Evolutionary conservation across 1,139 yeast species (phyloP).

Genomic region (Chernovozyma sophiae-reginae): DNA sequence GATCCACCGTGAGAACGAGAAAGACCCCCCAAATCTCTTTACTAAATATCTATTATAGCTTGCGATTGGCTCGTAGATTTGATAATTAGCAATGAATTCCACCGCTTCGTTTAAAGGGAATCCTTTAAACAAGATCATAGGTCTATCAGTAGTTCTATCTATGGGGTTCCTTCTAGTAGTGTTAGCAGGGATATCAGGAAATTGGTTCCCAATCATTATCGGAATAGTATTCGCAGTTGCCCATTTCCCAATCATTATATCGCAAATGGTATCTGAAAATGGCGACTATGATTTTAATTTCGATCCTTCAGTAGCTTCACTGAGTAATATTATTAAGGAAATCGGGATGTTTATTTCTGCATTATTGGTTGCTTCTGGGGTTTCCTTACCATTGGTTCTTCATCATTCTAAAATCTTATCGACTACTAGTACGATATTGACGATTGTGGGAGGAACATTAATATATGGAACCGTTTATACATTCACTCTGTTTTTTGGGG

Average conservation of each 20-base stretch:
- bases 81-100: too few relatives aligned
- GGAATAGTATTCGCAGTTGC: slow-evolving; percentile 55
- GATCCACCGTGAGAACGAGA: too few relatives aligned
- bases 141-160: slow-evolving; percentile 68
- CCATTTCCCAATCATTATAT: slow-evolving; percentile 58
- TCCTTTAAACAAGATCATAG: slow-evolving; percentile 71
- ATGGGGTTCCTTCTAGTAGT: slow-evolving; percentile 74
- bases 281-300: slow-evolving; percentile 45
- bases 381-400: slow-evolving; percentile 62
- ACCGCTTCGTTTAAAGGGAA: slow-evolving; percentile 29
- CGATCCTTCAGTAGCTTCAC: slow-evolving; percentile 33
- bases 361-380: slow-evolving; percentile 59
- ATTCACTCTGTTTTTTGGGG: slow-evolving; percentile 69
- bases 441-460: slow-evolving; percentile 64
- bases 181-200: slow-evolving; percentile 71
- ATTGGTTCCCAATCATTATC: slow-evolving; percentile 71
- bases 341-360: slow-evolving; percentile 68
- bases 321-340: slow-evolving; percentile 40
- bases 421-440: slow-evolving; percentile 55
- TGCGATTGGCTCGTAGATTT: too few relatives aligned
- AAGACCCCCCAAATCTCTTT: too few relatives aligned
- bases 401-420: slow-evolving; percentile 63
- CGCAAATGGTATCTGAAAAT: slow-evolving; percentile 28
- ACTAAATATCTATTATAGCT: too few relatives aligned
- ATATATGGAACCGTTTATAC: slow-evolving; percentile 72